A percentile compares a stretch with the other conserved stretches of the same genome.
phyloP scores from a whole-genome alignment of 139 green algal genomes.

The Auxenochlorella pyrenoidosa region DNA sequence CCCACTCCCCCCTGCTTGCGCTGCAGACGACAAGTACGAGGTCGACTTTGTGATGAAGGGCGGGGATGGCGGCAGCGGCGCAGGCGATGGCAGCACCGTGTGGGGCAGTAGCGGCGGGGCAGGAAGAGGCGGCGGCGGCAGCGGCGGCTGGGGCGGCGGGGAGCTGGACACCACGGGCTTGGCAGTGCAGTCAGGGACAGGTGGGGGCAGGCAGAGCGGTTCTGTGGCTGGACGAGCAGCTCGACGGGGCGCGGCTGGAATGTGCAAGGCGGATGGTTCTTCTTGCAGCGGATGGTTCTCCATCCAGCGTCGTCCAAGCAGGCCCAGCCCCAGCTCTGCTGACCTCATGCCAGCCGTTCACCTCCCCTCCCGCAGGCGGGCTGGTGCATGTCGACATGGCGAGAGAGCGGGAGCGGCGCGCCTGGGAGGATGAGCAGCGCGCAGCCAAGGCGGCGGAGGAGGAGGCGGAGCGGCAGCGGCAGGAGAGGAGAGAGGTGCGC shows the following conservation, averaged over 20 bases:
- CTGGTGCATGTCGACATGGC: slow-evolving; percentile 69
- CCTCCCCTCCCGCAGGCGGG: slow-evolving; percentile 38
- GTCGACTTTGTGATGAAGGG: slow-evolving; percentile 81
- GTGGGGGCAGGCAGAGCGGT: slow-evolving; percentile 10
- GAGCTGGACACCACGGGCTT: slow-evolving; percentile 43
- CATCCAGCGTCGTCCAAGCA: too few species aligned
- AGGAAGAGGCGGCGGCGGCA: not conserved
- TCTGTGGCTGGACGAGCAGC: too few species aligned
- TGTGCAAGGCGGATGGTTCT: not conserved
- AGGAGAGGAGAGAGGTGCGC: slow-evolving; percentile 35
- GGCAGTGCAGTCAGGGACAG: slow-evolving; percentile 36
- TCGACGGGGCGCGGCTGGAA: too few species aligned
- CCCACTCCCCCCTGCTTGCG: too few species aligned
- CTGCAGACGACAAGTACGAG: slow-evolving; percentile 75
- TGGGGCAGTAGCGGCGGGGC: not conserved
- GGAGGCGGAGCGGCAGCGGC: slow-evolving; percentile 17
- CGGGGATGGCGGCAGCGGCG: not conserved
- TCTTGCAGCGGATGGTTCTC: not conserved
- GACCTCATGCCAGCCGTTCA: too few species aligned
- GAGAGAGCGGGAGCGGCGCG: slow-evolving; percentile 56
- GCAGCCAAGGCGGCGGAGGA: slow-evolving; percentile 17
- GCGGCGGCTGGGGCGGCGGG: not conserved
- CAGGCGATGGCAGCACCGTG: not conserved
- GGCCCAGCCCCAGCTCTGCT: too few species aligned
- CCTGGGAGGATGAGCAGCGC: slow-evolving; percentile 63